Base-by-base conservation (phyloP, 177 flowering plant species). In the Vitis hybrid region DNA sequence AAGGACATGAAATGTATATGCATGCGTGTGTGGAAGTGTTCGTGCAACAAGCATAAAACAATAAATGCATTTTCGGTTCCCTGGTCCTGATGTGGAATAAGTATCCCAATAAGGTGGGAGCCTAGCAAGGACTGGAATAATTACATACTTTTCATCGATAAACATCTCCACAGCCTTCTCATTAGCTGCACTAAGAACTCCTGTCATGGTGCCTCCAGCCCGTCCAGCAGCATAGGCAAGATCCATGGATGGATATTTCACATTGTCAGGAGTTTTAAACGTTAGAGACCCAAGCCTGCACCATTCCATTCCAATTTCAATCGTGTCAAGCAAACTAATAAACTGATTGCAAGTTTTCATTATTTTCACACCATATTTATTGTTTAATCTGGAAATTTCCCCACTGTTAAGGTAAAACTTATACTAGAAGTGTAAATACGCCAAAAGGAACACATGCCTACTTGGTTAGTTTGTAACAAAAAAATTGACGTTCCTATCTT, bases 141-240 rank as follows among this genome's bases (percentile, higher is more conserved):
- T 4, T 56, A 75, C 92, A 6, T 84, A 91, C 99, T 87, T 84
- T 74, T 95, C 99, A 77, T 88, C 83, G 21, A 95, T 88, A 75
- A 95, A 95, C 94, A 95, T 78, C 74, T 93, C 98, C 19, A 95
- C 99, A 15, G 98, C 99, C 82, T 93, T 95, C 85, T 95, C 98
- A 72, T 95, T 95, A 60, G 99, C 99, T 49, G 98, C 99, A 80
- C 99, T 95, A 61, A 95, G 97, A 80, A 95, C 99, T 66, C 99
- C 99, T 10, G 99, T 93, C 99, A 95, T 95, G 49, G 99, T 95
- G 65, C 99, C 99, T 60, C 99, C 99, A 34, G 98, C 97, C 18
- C 98, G 88, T 17, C 99, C 99, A 69, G 99, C 98, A 79, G 98
- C 89, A 79, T 91, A 95, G 26, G 99, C 99, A 60, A 95, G 87